Percentiles rank a stretch among this genome's conserved stretches.
phyloP scores from a whole-genome alignment of 2,329 filamentous ascomycete species.

The Xylaria sp. region DNA sequence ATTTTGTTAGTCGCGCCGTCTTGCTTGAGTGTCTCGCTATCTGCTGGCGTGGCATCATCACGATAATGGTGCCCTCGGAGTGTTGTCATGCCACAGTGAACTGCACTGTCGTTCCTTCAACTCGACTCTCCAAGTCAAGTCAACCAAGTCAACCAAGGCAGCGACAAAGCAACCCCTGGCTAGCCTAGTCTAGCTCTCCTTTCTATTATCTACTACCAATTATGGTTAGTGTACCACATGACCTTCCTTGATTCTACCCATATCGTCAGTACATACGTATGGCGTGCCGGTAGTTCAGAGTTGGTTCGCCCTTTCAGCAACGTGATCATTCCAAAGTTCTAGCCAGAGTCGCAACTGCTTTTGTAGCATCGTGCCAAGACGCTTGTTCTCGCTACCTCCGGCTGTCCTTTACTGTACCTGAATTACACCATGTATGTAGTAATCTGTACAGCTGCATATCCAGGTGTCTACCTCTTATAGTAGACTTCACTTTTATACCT shows the following conservation, averaged over 20 bases:
- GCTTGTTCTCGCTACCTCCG: constrained; percentile 21
- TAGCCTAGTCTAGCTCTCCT: neutral
- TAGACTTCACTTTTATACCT: neutral
- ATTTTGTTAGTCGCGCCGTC: constrained; percentile 24
- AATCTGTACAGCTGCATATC: constrained; percentile 15
- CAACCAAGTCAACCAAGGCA: constrained; percentile 7
- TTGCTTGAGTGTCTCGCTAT: constrained; percentile 39
- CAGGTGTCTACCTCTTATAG: neutral
- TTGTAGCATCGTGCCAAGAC: constrained; percentile 21
- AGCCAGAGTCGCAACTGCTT: neutral
- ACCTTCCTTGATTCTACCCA: no score
- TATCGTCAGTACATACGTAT: no score
- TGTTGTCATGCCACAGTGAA: constrained; percentile 43
- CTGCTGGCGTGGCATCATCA: constrained; percentile 41
- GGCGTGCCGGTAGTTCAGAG: no score
- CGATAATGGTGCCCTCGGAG: constrained; percentile 40
- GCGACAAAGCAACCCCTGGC: constrained; percentile 20
- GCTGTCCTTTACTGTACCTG: constrained; percentile 23
- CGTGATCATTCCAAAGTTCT: constrained; percentile 22
- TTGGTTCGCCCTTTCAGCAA: neutral
- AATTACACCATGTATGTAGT: constrained; percentile 4
- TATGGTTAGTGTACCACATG: no score
- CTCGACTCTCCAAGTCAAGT: neutral
- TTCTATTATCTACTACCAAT: neutral
- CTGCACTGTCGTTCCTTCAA: constrained; percentile 36